Percentiles rank a stretch among this genome's conserved stretches.
Evolutionary conservation across 2,329 filamentous ascomycete species (phyloP).

Genomic region (Sordariomycetes sp.): DNA sequence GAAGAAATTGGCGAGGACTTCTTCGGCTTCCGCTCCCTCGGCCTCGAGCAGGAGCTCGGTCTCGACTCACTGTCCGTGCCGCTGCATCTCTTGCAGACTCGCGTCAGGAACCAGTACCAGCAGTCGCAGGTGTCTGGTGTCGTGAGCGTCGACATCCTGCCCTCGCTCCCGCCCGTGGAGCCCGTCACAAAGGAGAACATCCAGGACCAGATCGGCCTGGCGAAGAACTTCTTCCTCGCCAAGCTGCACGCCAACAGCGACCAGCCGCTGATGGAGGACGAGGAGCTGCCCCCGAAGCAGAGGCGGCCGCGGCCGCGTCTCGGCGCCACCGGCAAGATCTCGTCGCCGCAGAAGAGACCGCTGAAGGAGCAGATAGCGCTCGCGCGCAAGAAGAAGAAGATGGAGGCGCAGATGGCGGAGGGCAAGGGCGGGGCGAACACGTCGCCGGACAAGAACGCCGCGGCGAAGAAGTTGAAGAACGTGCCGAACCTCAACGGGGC

Average conservation of each 20-base stretch:
- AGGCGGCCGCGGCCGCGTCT: conserved; percentile 58
- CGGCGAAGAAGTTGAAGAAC: conserved; percentile 41
- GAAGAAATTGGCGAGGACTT: conserved; percentile 98
- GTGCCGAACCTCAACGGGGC: conserved; percentile 18
- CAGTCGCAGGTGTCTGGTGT: conserved; percentile 55
- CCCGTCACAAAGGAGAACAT: conserved; percentile 72
- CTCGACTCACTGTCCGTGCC: conserved; percentile 83
- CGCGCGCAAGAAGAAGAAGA: conserved; percentile 81
- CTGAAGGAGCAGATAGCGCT: conserved; percentile 73
- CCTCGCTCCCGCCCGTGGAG: conserved; percentile 58
- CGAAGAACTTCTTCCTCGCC: conserved; percentile 82
- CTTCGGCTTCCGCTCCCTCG: conserved; percentile 94
- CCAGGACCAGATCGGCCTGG: conserved; percentile 70
- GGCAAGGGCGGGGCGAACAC: conserved; percentile 23
- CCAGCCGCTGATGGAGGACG: conserved; percentile 80
- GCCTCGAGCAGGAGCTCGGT: conserved; percentile 83
- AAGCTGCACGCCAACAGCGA: conserved; percentile 77
- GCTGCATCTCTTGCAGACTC: conserved; percentile 83
- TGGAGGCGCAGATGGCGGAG: conserved; percentile 48
- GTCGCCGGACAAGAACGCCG: conserved; percentile 20
- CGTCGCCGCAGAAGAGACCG: conserved; percentile 71
- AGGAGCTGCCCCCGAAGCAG: conserved; percentile 90
- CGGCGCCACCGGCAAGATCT: conserved; percentile 72
- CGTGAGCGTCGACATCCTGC: conserved; percentile 51
- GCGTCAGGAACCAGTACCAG: conserved; percentile 78